A percentile compares a stretch with the other conserved stretches of the same genome.
Evolutionary conservation across 225 moss, liverwort and hornwort species (phyloP).

Genomic region (Straminergon stramineum): DNA sequence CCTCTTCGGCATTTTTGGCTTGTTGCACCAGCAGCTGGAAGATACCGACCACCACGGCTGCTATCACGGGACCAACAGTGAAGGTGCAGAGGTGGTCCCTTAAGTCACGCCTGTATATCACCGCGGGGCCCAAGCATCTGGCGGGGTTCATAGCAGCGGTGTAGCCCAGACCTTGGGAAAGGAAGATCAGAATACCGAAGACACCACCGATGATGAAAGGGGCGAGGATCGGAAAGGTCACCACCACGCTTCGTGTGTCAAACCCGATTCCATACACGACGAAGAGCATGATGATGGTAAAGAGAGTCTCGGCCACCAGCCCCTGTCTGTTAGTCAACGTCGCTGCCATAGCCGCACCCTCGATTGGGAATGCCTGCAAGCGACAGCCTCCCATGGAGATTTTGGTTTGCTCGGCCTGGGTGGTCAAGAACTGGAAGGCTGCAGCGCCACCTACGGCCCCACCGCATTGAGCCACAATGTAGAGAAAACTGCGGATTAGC

Average conservation of each 20-base stretch:
- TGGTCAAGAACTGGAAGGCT: slow-evolving; percentile 1
- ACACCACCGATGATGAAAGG: slow-evolving; percentile 38
- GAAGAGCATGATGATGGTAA: slow-evolving; percentile 31
- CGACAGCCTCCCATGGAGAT: slow-evolving; percentile 14
- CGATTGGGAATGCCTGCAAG: background rate
- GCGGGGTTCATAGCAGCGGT: slow-evolving; percentile 45
- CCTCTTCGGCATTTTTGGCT: slow-evolving; percentile 1
- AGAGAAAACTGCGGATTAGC: slow-evolving; percentile 17
- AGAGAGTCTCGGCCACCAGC: slow-evolving; percentile 28
- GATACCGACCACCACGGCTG: slow-evolving; percentile 16
- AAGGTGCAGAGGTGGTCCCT: slow-evolving; percentile 11
- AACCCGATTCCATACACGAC: slow-evolving; percentile 38
- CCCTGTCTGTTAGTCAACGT: slow-evolving; percentile 2
- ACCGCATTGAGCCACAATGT: slow-evolving; percentile 12
- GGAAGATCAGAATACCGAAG: slow-evolving; percentile 14
- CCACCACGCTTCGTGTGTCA: slow-evolving; percentile 35
- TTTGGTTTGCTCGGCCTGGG: background rate
- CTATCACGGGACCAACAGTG: slow-evolving; percentile 11
- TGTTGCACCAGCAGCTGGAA: slow-evolving; percentile 26
- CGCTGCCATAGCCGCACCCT: background rate
- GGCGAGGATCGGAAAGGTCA: slow-evolving; percentile 15
- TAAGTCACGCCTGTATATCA: background rate
- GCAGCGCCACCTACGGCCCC: slow-evolving; percentile 24
- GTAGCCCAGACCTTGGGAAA: slow-evolving; percentile 28
- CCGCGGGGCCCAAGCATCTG: slow-evolving; percentile 38